Evolutionary conservation across 306 rosid species (phyloP).

Genomic region (Cicer yamashitae): DNA sequence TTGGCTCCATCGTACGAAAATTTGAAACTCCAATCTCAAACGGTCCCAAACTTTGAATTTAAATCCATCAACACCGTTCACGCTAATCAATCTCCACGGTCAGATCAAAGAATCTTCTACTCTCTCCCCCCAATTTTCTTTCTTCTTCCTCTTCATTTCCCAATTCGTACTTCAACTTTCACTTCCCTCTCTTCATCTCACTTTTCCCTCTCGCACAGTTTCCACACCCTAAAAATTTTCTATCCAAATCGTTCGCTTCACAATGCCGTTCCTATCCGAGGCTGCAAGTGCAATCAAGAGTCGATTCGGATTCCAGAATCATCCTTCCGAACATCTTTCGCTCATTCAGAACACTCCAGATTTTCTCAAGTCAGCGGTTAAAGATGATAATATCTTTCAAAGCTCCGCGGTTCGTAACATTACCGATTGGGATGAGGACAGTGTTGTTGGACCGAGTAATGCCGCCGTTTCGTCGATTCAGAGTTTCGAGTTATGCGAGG

Average conservation of each 20-base stretch:
- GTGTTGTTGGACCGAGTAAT: conserved; percentile 42
- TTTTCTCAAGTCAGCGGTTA: conserved; percentile 64
- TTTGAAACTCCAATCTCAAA: conserved; percentile 55
- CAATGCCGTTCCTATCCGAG: conserved; percentile 84
- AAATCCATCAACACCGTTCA: conserved; percentile 55
- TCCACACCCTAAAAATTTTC: conserved; percentile 7
- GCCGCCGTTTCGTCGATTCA: conserved; percentile 55
- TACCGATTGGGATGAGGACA: conserved; percentile 57
- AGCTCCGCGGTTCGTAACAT: conserved; percentile 63
- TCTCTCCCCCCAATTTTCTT: conserved; percentile 30
- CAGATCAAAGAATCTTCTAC: conserved; percentile 42
- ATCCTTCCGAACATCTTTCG: conserved; percentile 54
- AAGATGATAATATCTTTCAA: conserved; percentile 56
- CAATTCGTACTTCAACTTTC: background rate
- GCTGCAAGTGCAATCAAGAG: conserved; percentile 86
- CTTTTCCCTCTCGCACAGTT: background rate
- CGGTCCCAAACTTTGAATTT: conserved; percentile 54
- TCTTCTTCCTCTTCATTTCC: background rate
- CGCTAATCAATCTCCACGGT: conserved; percentile 39
- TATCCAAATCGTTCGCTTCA: background rate
- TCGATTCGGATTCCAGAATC: conserved; percentile 84
- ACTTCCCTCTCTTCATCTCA: background rate
- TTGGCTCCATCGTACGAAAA: conserved; percentile 52
- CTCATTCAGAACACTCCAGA: conserved; percentile 69
- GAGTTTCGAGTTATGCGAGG: conserved; percentile 79